phyloP scores from a whole-genome alignment of 148 eudicot species.

The Chenopodium formosanum region DNA sequence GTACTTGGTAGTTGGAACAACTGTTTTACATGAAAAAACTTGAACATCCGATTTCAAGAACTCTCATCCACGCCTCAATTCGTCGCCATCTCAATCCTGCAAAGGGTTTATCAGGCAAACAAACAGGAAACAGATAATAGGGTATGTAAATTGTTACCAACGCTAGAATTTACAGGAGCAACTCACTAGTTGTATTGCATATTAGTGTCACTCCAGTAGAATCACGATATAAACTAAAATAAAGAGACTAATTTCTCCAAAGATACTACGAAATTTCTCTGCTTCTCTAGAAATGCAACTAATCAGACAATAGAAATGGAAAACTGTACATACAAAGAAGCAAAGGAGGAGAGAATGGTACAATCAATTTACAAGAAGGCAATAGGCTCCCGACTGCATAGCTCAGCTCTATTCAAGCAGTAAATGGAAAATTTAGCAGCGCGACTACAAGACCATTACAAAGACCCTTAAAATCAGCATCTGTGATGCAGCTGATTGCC shows the following conservation, averaged over 20 bases:
- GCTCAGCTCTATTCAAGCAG: slow-evolving; percentile 8
- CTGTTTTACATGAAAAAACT: not conserved
- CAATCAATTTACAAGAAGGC: slow-evolving; percentile 17
- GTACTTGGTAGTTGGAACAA: not conserved
- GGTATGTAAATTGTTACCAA: slow-evolving; percentile 6
- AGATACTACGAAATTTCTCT: slow-evolving; percentile 8
- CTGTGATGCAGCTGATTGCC: not conserved
- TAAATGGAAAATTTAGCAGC: not conserved
- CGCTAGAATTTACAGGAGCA: not conserved
- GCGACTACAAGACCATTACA: slow-evolving; percentile 4
- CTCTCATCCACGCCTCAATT: not conserved
- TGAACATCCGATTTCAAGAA: not conserved
- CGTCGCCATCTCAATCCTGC: not conserved
- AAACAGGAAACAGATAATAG: not conserved
- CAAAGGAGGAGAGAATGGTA: not conserved
- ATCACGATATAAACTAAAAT: not conserved
- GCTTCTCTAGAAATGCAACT: not conserved
- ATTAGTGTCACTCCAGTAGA: not conserved
- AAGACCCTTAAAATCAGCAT: slow-evolving; percentile 8
- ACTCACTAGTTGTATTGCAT: not conserved
- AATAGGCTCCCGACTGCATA: slow-evolving; percentile 6
- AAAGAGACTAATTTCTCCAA: not conserved
- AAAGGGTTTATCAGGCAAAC: not conserved
- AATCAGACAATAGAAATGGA: not conserved
- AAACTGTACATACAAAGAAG: not conserved